Evolutionary conservation across 2,329 filamentous ascomycete species (phyloP).

Genomic region (Botryotinia globosa): DNA sequence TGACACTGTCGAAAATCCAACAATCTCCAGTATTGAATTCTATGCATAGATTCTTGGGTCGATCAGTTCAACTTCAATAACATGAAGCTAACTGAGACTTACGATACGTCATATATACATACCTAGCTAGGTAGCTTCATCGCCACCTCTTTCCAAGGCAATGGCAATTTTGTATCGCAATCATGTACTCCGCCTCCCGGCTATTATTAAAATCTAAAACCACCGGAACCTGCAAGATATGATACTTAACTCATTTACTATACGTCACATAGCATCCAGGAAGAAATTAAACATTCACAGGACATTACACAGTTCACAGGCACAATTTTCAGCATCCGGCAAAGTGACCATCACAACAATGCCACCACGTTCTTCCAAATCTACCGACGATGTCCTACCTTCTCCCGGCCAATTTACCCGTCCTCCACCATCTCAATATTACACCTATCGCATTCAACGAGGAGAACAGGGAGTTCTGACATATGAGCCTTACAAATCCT

Average conservation of each 20-base stretch:
- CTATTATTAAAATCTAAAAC: not conserved
- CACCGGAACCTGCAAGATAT: not conserved
- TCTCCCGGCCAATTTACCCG: conserved; percentile 3
- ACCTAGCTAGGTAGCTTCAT: too few species aligned
- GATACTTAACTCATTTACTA: not conserved
- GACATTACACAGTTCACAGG: not conserved
- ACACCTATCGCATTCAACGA: conserved; percentile 47
- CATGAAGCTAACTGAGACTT: not conserved
- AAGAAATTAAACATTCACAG: not conserved
- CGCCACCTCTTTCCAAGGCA: too few species aligned
- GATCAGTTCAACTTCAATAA: not conserved
- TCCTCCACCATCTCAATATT: not conserved
- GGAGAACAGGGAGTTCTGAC: conserved; percentile 61
- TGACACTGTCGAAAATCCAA: not conserved
- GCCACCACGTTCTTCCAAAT: not conserved
- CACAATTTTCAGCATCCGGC: not conserved
- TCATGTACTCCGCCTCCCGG: too few species aligned
- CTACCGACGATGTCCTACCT: not conserved
- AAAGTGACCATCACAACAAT: not conserved
- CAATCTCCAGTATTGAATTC: not conserved
- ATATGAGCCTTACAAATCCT: conserved; percentile 62
- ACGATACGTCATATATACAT: not conserved
- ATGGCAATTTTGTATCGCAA: not conserved
- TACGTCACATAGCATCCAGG: not conserved
- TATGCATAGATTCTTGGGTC: too few species aligned